Evolutionary conservation across 2,329 filamentous ascomycete genomes (phyloP), one percentile per base, ranked within the genome.

Genomic region (Talaromyces sp.): DNA sequence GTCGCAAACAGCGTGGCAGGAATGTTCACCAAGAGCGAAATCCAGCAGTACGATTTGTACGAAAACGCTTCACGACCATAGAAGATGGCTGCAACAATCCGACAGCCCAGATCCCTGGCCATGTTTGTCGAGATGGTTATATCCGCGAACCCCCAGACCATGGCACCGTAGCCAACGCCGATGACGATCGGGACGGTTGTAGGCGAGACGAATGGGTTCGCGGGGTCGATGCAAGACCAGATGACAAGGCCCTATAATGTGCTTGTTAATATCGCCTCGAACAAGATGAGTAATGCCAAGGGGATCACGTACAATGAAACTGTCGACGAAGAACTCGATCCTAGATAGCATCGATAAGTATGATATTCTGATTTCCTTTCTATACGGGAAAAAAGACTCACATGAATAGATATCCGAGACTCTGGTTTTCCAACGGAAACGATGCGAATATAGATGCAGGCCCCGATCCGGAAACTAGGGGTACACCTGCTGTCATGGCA

Each of bases 81-180:
- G 72, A 86, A 85, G 63, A 86, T 85, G 16, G 82, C 82, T 5
- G 82, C 83, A 0, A 86, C 84, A 30, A 86, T 80, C 18, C 85
- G 79, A 1, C 82, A 81, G n/a, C 85, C 85, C 14, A 87, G 73
- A 68, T 87, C 85, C 67, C 84, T 75, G 10, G 85, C 84, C 34
- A 84, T 68, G 70, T 87, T 87, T 14, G 83, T 85, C 44, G 76
- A 79, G 65, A 86, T 81, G 12, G 81, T 83, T 54, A 83, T 76
- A 61, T 76, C 76, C 9, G 82, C 84, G 65, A 86, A 86, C 3
- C 81, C 83, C 83, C 84, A 86, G 50, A 84, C 76, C 75, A 82
- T 82, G 64, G 69, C 73, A 3, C 76, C 82, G 69, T 85, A 86
- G 5, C 78, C 83, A 4, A 86, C 67, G 10, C 85, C 84, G 65